Evolutionary conservation across 2,329 filamentous ascomycete genomes (phyloP), one percentile per base, ranked within the genome.

Genomic region (Myrmaecium sp.): DNA sequence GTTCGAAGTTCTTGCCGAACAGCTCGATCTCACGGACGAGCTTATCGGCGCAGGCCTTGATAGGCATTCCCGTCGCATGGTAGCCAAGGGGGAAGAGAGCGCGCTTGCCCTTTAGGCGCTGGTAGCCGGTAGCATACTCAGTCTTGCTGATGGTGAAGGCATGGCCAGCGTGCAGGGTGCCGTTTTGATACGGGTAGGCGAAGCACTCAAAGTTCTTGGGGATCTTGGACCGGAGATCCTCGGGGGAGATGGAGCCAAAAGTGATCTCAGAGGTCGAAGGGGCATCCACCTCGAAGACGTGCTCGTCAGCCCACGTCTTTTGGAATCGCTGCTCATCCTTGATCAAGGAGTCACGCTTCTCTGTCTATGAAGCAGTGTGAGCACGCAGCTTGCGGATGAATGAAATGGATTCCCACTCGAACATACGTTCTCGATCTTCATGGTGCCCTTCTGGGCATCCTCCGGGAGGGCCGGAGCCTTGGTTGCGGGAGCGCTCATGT

Each of bases 31-130:
- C 89, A 35, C 81, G 73, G 32, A 76, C 72, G 23, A 98, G 69
- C 63, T 95, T 95, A 62, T 98, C 86, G 29, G 89, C 83, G 44
- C 81, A 91, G 5, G 89, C 84, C 57, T 94, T 94, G 62, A 98
- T 98, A 23, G 84, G 83, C 76, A 98, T 91, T 42, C 89, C 89
- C 0, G 86, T 95, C 57, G 78, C 82, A 62, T 98, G 89, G 60
- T 83, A 98, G 17, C 86, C 89, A 46, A 89, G 75, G 30, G 89
- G 89, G 51, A 89, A 94, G 28, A 95, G 62, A 30, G 75, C 66
- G 28, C 76, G 67, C 62, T 86, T 86, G 45, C 89, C 89, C 51
- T 83, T 71, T 81, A 95, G 91, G 30, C 86, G 68, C 24, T 78
- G 75, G 47, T 82, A 84, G 22, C 86, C 82, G 14, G 77, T 70